phyloP scores from a whole-genome alignment of 2,329 filamentous ascomycete species.

The Fonsecaea pugnacius region DNA sequence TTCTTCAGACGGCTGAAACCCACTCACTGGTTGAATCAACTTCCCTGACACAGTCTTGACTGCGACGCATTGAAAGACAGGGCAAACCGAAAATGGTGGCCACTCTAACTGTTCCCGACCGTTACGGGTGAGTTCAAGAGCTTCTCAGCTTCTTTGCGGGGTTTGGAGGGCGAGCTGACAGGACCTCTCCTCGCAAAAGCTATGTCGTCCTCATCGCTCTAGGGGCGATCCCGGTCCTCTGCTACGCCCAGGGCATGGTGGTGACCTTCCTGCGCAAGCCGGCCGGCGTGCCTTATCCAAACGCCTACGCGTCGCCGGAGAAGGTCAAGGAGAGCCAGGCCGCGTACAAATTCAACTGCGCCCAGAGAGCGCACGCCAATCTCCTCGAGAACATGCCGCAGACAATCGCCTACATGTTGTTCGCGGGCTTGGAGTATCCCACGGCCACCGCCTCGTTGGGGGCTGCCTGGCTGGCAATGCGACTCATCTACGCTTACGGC shows the following conservation, averaged over 20 bases:
- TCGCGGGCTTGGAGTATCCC: slow-evolving; percentile 61
- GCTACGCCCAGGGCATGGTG: slow-evolving; percentile 56
- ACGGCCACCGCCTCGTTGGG: slow-evolving; percentile 52
- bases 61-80: neutral
- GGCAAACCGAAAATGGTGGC: slow-evolving; percentile 28
- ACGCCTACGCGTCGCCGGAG: slow-evolving; percentile 61
- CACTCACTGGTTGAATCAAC: neutral
- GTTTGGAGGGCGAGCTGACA: slow-evolving; percentile 22
- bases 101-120: slow-evolving; percentile 31
- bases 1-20: neutral
- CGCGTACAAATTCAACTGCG: slow-evolving; percentile 57
- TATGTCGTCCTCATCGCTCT: slow-evolving; percentile 61
- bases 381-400: slow-evolving; percentile 63
- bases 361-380: slow-evolving; percentile 63
- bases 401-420: slow-evolving; percentile 56
- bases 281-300: slow-evolving; percentile 62
- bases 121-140: slow-evolving; percentile 32
- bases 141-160: neutral
- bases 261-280: slow-evolving; percentile 54
- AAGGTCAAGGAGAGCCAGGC: slow-evolving; percentile 56
- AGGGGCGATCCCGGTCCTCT: slow-evolving; percentile 59
- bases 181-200: slow-evolving; percentile 44
- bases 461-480: slow-evolving; percentile 55
- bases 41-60: neutral
- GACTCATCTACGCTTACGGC: slow-evolving; percentile 56